Conservation (phyloP, 2,329 filamentous ascomycete species). For the Zasmidium cellare region DNA sequence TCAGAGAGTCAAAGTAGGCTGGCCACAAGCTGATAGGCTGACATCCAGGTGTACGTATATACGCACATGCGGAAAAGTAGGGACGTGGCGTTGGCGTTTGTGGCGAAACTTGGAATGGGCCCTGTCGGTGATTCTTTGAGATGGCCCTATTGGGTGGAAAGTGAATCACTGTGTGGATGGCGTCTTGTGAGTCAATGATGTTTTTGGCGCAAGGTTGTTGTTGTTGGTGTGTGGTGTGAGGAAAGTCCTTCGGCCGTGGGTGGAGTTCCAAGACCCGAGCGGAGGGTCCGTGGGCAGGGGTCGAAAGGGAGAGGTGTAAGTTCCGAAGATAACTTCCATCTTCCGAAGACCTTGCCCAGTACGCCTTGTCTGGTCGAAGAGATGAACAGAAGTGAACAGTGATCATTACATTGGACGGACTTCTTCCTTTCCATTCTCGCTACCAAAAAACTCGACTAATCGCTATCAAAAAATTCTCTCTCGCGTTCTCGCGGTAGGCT, state of each 20-base stretch:
- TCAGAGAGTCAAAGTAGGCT: conserved; percentile 14
- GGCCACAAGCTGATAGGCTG: conserved; percentile 17
- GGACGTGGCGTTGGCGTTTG: conserved; percentile 6
- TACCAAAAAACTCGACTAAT: neutral
- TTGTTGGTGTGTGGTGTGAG: neutral
- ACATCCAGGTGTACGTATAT: conserved; percentile 18
- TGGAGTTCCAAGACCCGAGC: neutral
- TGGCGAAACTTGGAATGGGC: neutral
- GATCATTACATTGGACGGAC: too few relatives aligned
- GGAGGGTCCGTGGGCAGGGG: neutral
- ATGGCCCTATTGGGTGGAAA: neutral
- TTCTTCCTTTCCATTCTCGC: neutral
- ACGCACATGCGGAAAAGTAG: conserved; percentile 10
- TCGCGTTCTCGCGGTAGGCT: neutral
- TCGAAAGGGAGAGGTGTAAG: neutral
- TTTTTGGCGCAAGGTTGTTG: neutral
- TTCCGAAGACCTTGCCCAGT: neutral
- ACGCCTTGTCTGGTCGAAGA: too few relatives aligned
- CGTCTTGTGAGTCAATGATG: neutral
- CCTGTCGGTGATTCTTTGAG: neutral
- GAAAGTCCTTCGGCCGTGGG: neutral
- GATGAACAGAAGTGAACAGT: too few relatives aligned
- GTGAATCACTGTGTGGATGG: neutral
- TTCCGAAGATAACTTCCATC: neutral
- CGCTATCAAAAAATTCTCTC: neutral